A percentile compares a stretch with the other conserved stretches of the same genome.
phyloP scores from a whole-genome alignment of 345 rosid species.

The Draba incana region DNA sequence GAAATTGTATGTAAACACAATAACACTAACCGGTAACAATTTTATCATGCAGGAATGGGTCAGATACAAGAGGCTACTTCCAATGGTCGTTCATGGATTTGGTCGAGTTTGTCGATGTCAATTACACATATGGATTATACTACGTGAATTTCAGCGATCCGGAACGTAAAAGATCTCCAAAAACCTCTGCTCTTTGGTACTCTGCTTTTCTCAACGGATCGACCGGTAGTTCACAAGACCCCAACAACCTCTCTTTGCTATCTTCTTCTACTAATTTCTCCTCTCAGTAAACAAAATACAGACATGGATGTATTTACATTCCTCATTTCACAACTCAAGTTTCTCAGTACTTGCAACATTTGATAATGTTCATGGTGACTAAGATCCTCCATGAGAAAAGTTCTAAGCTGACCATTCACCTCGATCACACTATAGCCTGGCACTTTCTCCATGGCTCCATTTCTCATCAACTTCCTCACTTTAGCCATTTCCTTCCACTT shows the following conservation, averaged over 20 bases:
- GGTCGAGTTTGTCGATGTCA: no score
- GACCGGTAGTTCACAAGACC: neutral
- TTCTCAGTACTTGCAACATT: slow-evolving; percentile 47
- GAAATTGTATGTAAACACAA: neutral
- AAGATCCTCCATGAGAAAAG: slow-evolving; percentile 68
- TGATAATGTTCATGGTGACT: slow-evolving; percentile 51
- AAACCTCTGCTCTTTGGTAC: slow-evolving; percentile 54
- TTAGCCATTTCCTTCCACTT: slow-evolving; percentile 64
- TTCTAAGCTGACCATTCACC: slow-evolving; percentile 58
- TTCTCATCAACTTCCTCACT: slow-evolving; percentile 67
- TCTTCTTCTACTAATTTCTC: neutral
- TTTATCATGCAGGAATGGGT: slow-evolving; percentile 44
- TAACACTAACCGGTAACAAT: neutral
- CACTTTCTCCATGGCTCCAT: slow-evolving; percentile 53
- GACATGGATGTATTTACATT: slow-evolving; percentile 12
- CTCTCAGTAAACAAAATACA: neutral
- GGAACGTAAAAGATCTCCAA: slow-evolving; percentile 45
- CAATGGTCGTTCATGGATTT: no score
- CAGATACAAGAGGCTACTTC: neutral
- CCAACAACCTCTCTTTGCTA: neutral
- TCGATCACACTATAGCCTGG: slow-evolving; percentile 69
- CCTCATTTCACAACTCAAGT: slow-evolving; percentile 55
- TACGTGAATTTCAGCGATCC: slow-evolving; percentile 49
- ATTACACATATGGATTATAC: no score
- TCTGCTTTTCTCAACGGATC: slow-evolving; percentile 49